Base-by-base conservation (phyloP, 2,329 filamentous ascomycete genomes). In the Periconia sp. region DNA sequence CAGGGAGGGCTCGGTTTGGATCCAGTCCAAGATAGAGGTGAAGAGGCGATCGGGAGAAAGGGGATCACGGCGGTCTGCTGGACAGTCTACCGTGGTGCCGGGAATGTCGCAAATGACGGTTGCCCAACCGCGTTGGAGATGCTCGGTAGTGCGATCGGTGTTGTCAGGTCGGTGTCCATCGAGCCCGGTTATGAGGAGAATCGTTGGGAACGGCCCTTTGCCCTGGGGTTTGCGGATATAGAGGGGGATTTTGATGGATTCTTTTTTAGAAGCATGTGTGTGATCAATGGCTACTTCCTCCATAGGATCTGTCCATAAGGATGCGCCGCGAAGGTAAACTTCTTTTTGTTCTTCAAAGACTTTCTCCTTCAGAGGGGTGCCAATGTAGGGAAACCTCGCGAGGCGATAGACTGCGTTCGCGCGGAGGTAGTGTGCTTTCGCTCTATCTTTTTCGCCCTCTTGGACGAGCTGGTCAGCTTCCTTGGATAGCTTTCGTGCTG, bases 331-430 rank as follows among this genome's bases (percentile, higher is more conserved):
- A 44, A 84, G 67, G 60, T 89, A 89, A 0, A 82, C 80, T 27
- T 77, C 68, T 69, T 90, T 90, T 65, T 90, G 87, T 58, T 81
- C 77, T 61, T 83, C 77, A 80, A 87, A 91, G 2, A 86, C 87
- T 15, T 76, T 65, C 63, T 82, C 81, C 71, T 91, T 78, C 48
- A 76, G 70, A 2, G 68, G 66, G 0, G 77, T 79, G 6, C 77
- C 71, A 30, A 78, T 78, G 31, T 77, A 78, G 1, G 89, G 88
- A 66, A 91, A 91, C 14, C 89, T 82, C 0, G 88, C 82, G 56
- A 91, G 88, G 46, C 89, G 81, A 68, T 87, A 86, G 8, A 91
- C 79, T n/a, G 86, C 84, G 19, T 87, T 88, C 6, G 86, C 86
- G 19, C 88, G 84, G n/a, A 89, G 79, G 67, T 86, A 90, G 2